These are phyloP conservation scores for Aschersonia sp. DNA, from an alignment of 2,329 filamentous ascomycete species.

Conservation along the genomic window DNA sequence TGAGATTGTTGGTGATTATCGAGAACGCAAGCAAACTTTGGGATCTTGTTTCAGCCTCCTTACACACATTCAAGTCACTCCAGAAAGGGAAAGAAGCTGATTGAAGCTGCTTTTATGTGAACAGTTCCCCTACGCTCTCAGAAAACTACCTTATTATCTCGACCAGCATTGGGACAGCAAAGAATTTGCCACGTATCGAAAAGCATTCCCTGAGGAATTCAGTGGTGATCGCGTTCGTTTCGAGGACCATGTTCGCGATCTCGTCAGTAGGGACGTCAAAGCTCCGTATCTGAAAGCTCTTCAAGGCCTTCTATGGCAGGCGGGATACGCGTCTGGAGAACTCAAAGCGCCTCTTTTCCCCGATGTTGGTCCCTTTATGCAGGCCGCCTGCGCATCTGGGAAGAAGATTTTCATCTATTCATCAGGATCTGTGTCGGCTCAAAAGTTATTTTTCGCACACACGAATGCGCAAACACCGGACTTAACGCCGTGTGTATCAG, in stretches of 20 bases:
- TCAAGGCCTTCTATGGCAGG: slow-evolving; percentile 66
- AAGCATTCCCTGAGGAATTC: slow-evolving; percentile 55
- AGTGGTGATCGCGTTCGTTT: slow-evolving; percentile 44
- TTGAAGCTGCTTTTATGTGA: background rate
- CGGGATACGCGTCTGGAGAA: slow-evolving; percentile 55
- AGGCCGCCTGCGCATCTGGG: slow-evolving; percentile 39
- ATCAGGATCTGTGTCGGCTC: slow-evolving; percentile 65
- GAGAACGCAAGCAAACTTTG: slow-evolving; percentile 1
- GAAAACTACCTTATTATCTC: slow-evolving; percentile 49
- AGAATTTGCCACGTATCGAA: slow-evolving; percentile 51
- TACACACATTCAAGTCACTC: background rate
- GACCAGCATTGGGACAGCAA: slow-evolving; percentile 51
- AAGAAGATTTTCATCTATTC: slow-evolving; percentile 64
- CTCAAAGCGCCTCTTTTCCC: slow-evolving; percentile 60
- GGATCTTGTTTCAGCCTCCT: background rate
- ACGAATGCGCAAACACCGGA: slow-evolving; percentile 44
- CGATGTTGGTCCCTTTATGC: slow-evolving; percentile 54
- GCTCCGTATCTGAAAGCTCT: slow-evolving; percentile 64
- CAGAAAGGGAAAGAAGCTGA: background rate
- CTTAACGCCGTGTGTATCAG: slow-evolving; percentile 41
- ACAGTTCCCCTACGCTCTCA: slow-evolving; percentile 66
- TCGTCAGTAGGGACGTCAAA: slow-evolving; percentile 62
- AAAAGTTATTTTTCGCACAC: slow-evolving; percentile 66
- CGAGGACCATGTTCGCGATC: slow-evolving; percentile 52
- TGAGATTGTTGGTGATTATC: too few species aligned